These are phyloP conservation scores for Heliamphora pulchella DNA, from an alignment of 179 eudicot genomes.

Conservation along the genomic window DNA sequence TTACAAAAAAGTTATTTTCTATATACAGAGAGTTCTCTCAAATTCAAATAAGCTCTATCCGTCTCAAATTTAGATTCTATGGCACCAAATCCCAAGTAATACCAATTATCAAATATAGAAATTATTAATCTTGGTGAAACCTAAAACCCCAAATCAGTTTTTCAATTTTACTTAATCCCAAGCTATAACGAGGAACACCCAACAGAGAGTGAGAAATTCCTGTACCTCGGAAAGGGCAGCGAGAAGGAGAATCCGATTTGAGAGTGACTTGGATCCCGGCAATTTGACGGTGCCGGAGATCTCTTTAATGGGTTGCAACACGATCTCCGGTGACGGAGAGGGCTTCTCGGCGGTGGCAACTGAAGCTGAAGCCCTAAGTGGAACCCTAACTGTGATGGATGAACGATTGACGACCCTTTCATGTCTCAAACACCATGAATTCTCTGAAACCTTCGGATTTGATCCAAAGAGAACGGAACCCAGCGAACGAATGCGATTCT, in stretches of 20 bases:
- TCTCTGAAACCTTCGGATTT: slow-evolving; percentile 11
- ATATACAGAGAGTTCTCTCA: neutral
- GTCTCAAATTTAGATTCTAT: neutral
- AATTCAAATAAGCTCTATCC: neutral
- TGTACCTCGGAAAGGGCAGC: slow-evolving; percentile 89
- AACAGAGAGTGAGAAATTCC: neutral
- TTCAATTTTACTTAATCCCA: neutral
- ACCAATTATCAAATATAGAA: too few species aligned
- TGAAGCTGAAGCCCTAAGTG: slow-evolving; percentile 47
- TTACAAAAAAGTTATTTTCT: too few species aligned
- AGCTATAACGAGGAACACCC: neutral
- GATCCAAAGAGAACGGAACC: slow-evolving; percentile 12
- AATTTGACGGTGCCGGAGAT: slow-evolving; percentile 85
- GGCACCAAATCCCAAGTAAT: neutral
- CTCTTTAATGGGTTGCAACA: slow-evolving; percentile 65
- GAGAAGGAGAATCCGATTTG: slow-evolving; percentile 85
- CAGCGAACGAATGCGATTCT: slow-evolving; percentile 1
- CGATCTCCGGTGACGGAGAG: neutral
- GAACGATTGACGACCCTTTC: neutral
- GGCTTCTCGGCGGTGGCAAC: slow-evolving; percentile 45
- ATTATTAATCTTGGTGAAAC: neutral
- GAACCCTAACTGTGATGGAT: neutral
- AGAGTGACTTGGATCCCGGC: slow-evolving; percentile 91
- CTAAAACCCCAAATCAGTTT: neutral
- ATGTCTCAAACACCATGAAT: slow-evolving; percentile 13